A percentile compares a stretch with the other conserved stretches of the same genome.
phyloP scores from a whole-genome alignment of 2,329 filamentous ascomycete genomes.

The Aspergillus alliaceus region DNA sequence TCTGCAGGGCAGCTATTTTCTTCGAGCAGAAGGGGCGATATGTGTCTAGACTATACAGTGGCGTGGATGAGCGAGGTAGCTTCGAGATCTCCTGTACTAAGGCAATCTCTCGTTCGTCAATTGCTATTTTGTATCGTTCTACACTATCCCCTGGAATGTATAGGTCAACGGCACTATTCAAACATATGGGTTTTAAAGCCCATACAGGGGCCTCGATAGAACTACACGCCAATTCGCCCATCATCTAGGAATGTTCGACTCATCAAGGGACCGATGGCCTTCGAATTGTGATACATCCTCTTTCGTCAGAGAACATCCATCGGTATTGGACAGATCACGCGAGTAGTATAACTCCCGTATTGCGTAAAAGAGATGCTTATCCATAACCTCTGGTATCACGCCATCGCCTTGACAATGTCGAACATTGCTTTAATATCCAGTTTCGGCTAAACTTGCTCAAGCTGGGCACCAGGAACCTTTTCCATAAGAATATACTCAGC shows the following conservation, averaged over 20 bases:
- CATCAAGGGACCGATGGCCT: conserved; percentile 34
- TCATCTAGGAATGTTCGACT: too few relatives aligned
- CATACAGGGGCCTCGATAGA: conserved; percentile 17
- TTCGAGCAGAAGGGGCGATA: conserved; percentile 35
- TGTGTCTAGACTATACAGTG: conserved; percentile 37
- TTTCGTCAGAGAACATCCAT: conserved; percentile 15
- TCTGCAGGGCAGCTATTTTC: conserved; percentile 32
- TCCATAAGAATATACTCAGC: conserved; percentile 18
- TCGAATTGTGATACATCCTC: conserved; percentile 18
- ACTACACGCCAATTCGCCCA: conserved; percentile 22
- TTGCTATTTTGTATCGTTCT: conserved; percentile 32
- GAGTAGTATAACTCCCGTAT: conserved; percentile 31
- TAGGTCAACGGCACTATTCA: conserved; percentile 10
- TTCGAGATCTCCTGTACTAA: conserved; percentile 27
- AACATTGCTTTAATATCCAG: conserved; percentile 27
- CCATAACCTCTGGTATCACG: conserved; percentile 31
- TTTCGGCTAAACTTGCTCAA: conserved; percentile 29
- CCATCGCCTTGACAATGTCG: conserved; percentile 27
- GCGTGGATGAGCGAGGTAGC: conserved; percentile 33
- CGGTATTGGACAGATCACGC: conserved; percentile 21
- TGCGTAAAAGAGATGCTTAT: conserved; percentile 28
- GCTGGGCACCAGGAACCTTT: conserved; percentile 26
- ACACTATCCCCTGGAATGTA: conserved; percentile 26
- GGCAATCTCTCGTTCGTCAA: conserved; percentile 34
- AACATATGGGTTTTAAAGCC: background rate